These are phyloP conservation scores for Rosellinia necatrix DNA, from an alignment of 2,329 filamentous ascomycete genomes.

Conservation along the genomic window DNA sequence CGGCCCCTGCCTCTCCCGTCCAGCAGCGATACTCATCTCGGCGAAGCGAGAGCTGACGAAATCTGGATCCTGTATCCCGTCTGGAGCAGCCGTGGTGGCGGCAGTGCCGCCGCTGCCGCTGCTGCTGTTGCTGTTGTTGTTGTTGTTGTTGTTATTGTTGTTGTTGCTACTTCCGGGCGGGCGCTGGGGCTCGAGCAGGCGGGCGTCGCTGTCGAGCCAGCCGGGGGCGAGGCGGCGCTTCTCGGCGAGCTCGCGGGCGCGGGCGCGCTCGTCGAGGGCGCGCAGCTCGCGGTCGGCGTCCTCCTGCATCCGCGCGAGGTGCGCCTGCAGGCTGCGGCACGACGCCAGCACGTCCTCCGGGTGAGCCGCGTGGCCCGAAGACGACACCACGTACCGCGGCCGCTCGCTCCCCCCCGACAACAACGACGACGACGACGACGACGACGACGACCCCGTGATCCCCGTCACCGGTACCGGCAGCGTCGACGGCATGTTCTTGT, in stretches of 20 bases:
- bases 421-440: too few relatives aligned
- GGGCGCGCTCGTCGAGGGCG: slow-evolving; percentile 71
- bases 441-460: slow-evolving; percentile 43
- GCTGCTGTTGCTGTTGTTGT: too few relatives aligned
- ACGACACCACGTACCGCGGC: slow-evolving; percentile 75
- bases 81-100: too few relatives aligned
- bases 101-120: too few relatives aligned
- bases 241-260: slow-evolving; percentile 72
- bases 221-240: slow-evolving; percentile 80
- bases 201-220: slow-evolving; percentile 76
- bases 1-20: too few relatives aligned
- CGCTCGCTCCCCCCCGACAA: slow-evolving; percentile 54
- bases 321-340: slow-evolving; percentile 76
- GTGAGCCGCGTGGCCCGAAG: slow-evolving; percentile 80
- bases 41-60: too few relatives aligned
- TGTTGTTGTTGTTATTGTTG: too few relatives aligned
- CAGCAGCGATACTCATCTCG: too few relatives aligned
- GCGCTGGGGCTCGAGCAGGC: slow-evolving; percentile 70
- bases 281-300: slow-evolving; percentile 70
- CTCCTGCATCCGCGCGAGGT: slow-evolving; percentile 70
- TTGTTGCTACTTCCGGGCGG: slow-evolving; percentile 35
- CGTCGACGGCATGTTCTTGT: slow-evolving; percentile 85
- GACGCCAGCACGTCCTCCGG: slow-evolving; percentile 84
- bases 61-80: too few relatives aligned
- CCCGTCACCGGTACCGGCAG: slow-evolving; percentile 74